Base-by-base conservation (phyloP, 2,329 filamentous ascomycete genomes). In the Madurella fahalii region DNA sequence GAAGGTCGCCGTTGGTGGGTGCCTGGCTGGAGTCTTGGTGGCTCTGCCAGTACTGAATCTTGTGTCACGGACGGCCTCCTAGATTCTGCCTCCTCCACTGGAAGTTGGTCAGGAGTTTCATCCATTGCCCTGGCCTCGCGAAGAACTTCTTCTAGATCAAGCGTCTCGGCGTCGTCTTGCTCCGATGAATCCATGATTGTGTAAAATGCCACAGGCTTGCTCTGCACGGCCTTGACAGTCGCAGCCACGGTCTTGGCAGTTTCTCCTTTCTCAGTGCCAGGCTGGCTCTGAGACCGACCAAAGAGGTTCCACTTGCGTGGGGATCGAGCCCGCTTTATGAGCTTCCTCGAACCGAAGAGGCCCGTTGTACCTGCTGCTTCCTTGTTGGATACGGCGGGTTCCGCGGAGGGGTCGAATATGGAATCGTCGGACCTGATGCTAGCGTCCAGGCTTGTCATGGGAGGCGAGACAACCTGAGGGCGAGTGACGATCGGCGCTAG, bases 291-390 rank as follows among this genome's bases (percentile, higher is more conserved):
- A 0, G 79, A 79, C 45, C 81, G 75, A 47, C 82, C 76, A 60
- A 86, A 86, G 12, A 85, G 66, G 58, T 84, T 85, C 83, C 83
- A 86, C 61, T 79, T 84, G 8, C 79, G 76, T 20, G 82, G 81
- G 25, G 80, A 82, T 42, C 74, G 77, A 1, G 76, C 66, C 50
- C 75, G 74, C 65, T 83, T 85, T 18, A 75, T 73, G 18, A 82
- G 67, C 65, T 84, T 85, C 67, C 78, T 84, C 0, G 79, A 71
- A 1, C 65, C 51, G 2, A 59, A 44, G 25, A 20, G 44, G 45
- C 16, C 39, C 44, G 41, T 55, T 31, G 64, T 60, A 18, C 58
- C 64, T 58, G 67, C 48, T 20, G 65, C 61, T 11, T 65, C 56
- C 5, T 45, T 54, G 7, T 66, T 64, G 4, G 70, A 69, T 9